Conservation (phyloP, 2,329 filamentous ascomycete species). For the Ceratocystis alfenasii region DNA sequence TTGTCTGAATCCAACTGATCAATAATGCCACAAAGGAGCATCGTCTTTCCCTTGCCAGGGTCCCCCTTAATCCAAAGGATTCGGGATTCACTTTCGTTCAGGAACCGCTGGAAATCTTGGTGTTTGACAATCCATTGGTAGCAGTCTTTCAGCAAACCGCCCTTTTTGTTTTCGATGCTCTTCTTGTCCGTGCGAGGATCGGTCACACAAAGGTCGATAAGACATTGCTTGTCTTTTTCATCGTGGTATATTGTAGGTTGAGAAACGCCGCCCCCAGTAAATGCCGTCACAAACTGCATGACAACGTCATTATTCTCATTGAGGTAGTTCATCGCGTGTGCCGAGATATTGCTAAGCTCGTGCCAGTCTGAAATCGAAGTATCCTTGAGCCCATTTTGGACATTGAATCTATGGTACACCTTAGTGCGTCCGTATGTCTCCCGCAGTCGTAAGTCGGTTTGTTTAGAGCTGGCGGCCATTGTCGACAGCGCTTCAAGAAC, state of each 20-base stretch:
- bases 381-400: constrained; percentile 26
- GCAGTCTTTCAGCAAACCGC: too few relatives aligned
- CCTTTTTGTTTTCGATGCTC: fast-evolving
- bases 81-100: too few relatives aligned
- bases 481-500: fast-evolving
- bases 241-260: fast-evolving
- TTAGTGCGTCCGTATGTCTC: constrained; percentile 22
- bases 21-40: too few relatives aligned
- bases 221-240: too few relatives aligned
- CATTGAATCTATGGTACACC: constrained; percentile 27
- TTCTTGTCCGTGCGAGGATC: too few relatives aligned
- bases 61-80: too few relatives aligned
- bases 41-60: too few relatives aligned
- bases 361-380: constrained; percentile 26
- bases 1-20: too few relatives aligned
- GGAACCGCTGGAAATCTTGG: too few relatives aligned
- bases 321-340: constrained; percentile 21
- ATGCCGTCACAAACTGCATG: background rate
- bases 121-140: too few relatives aligned
- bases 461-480: background rate
- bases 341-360: constrained; percentile 24
- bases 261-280: background rate
- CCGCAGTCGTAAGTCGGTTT: background rate
- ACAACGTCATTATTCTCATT: too few relatives aligned
- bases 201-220: too few relatives aligned